Evolutionary conservation across 192 early-diverging fungal species (phyloP).

Genomic region (Phycomyces nitens): DNA sequence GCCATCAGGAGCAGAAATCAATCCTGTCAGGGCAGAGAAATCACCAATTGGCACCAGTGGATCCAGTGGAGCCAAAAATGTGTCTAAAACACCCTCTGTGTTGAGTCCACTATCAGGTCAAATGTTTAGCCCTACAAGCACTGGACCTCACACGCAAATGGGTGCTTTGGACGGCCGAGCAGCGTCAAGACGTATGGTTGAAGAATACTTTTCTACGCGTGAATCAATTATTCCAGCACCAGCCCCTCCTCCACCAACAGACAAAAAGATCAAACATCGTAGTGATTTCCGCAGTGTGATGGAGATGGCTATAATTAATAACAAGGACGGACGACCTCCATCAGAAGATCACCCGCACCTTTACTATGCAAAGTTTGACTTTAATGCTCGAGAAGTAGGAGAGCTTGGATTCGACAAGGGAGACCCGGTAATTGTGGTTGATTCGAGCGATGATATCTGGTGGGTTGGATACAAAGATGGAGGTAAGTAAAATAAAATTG

Average conservation of each 20-base stretch:
- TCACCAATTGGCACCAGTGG: neutral
- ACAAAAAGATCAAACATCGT: conserved; percentile 9
- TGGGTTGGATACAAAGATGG: conserved; percentile 75
- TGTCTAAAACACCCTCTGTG: no score
- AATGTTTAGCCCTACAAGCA: neutral
- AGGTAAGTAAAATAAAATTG: conserved; percentile 39
- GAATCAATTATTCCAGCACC: neutral
- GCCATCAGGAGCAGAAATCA: neutral
- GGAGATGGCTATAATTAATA: conserved; percentile 26
- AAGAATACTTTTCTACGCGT: conserved; percentile 9
- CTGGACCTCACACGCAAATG: neutral
- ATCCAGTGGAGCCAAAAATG: no score
- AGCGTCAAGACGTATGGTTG: conserved; percentile 12
- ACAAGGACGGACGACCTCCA: conserved; percentile 7
- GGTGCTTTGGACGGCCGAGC: conserved; percentile 14
- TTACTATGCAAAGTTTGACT: conserved; percentile 73
- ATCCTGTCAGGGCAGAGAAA: neutral
- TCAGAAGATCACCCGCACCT: conserved; percentile 33
- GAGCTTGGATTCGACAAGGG: conserved; percentile 69
- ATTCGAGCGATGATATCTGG: conserved; percentile 78
- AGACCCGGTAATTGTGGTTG: conserved; percentile 70
- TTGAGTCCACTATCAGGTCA: neutral
- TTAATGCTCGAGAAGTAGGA: conserved; percentile 68
- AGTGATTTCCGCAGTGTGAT: conserved; percentile 21
- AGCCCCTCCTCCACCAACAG: neutral